phyloP scores from a whole-genome alignment of 768 basidiomycete species.

The Tubosaeta sp. region DNA sequence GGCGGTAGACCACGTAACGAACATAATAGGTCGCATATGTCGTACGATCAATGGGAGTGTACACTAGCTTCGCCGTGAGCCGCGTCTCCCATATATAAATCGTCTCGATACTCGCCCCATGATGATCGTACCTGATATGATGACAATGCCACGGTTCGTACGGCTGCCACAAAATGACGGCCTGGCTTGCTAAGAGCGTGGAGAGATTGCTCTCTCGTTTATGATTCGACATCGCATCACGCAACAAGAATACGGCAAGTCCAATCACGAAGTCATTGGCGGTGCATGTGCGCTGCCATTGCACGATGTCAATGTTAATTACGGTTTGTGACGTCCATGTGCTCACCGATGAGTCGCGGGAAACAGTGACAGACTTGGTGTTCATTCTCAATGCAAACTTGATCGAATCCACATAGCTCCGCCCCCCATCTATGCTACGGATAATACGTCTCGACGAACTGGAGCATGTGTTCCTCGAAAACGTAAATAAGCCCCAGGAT shows the following conservation, averaged over 20 bases:
- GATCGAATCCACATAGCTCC: neutral
- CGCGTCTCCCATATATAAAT: neutral
- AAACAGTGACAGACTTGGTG: neutral
- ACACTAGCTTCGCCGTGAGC: neutral
- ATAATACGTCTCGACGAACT: neutral
- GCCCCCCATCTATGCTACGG: neutral
- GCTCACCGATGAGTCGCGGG: neutral
- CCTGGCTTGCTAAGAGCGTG: neutral
- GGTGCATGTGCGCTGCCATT: neutral
- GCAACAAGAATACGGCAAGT: neutral
- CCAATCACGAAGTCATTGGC: neutral
- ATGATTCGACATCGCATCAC: neutral
- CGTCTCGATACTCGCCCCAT: neutral
- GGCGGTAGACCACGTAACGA: neutral
- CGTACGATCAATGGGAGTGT: neutral
- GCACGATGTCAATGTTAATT: neutral
- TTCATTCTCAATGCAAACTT: neutral
- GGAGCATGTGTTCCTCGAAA: neutral
- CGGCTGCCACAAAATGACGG: neutral
- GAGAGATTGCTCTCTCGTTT: neutral
- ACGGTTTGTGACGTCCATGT: neutral
- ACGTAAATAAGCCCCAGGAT: neutral
- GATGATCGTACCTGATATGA: neutral
- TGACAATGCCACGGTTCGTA: neutral
- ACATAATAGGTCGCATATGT: neutral